Conservation (phyloP, 306 rosid genomes). For the Hippophae rhamnoides region DNA sequence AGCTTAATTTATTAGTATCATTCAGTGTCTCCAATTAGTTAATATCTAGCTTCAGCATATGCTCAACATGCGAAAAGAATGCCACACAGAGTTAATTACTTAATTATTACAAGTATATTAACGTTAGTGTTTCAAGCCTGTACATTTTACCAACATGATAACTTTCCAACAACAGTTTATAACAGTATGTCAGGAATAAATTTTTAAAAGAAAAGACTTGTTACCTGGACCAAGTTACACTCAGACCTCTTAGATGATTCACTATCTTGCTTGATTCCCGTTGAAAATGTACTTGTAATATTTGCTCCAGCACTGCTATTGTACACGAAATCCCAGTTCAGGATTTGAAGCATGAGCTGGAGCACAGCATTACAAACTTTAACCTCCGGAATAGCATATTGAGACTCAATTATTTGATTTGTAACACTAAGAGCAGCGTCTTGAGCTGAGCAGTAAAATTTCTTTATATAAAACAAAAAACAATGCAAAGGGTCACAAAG, state of each 20-base stretch:
- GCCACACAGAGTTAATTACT: too few relatives aligned
- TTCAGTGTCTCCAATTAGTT: not conserved
- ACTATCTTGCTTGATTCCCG: slow-evolving; percentile 48
- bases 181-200: not conserved
- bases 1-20: not conserved
- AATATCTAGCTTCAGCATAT: too few relatives aligned
- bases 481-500: slow-evolving; percentile 3
- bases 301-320: slow-evolving; percentile 32
- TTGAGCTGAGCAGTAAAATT: slow-evolving; percentile 72
- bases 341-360: slow-evolving; percentile 86
- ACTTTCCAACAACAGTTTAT: not conserved
- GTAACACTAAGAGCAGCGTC: slow-evolving; percentile 86
- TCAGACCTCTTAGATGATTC: slow-evolving; percentile 69
- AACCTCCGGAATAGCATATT: slow-evolving; percentile 64
- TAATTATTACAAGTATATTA: not conserved
- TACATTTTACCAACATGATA: not conserved
- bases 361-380: slow-evolving; percentile 77
- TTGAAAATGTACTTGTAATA: slow-evolving; percentile 41
- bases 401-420: slow-evolving; percentile 57
- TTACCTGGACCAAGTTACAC: slow-evolving; percentile 82
- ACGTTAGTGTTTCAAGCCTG: slow-evolving; percentile 1
- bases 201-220: slow-evolving; percentile 3
- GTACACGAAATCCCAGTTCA: slow-evolving; percentile 80
- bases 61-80: too few relatives aligned
- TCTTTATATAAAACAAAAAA: slow-evolving; percentile 26